These are phyloP conservation scores for Plasmodium knowlesi DNA, from an alignment of 169 alveolate genomes.

Conservation along the genomic window DNA sequence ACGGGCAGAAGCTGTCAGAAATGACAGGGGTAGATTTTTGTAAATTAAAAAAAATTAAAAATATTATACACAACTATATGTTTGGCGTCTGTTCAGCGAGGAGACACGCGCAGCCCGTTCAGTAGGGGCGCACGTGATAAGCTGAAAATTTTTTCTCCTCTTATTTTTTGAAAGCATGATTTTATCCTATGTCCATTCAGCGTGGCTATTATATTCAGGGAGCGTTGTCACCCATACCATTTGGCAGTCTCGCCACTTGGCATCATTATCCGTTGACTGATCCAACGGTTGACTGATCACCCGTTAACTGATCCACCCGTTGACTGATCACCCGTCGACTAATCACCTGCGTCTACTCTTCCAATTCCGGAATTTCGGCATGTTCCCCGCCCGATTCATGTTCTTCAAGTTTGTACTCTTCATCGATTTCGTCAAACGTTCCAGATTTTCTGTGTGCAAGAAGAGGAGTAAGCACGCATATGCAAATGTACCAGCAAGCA, in stretches of 20 bases:
- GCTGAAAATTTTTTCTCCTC: not conserved
- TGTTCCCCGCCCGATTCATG: conserved; percentile 49
- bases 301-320: too few species aligned
- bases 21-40: not conserved
- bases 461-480: not conserved
- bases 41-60: not conserved
- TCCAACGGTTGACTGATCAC: too few species aligned
- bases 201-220: not conserved
- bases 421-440: conserved; percentile 66
- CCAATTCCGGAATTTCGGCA: not conserved
- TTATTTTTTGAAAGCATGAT: not conserved
- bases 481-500: not conserved
- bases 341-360: conserved; percentile 25
- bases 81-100: not conserved
- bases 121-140: not conserved
- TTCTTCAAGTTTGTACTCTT: conserved; percentile 36
- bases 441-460: conserved; percentile 63
- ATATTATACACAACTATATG: not conserved
- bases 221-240: not conserved
- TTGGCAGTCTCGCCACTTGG: not conserved
- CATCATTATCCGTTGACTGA: too few species aligned
- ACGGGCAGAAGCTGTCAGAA: not conserved
- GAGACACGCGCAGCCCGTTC: not conserved
- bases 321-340: too few species aligned
- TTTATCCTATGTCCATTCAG: not conserved